Base-by-base conservation (phyloP, 2,329 filamentous ascomycete genomes). In the Penicillium capsulatum region DNA sequence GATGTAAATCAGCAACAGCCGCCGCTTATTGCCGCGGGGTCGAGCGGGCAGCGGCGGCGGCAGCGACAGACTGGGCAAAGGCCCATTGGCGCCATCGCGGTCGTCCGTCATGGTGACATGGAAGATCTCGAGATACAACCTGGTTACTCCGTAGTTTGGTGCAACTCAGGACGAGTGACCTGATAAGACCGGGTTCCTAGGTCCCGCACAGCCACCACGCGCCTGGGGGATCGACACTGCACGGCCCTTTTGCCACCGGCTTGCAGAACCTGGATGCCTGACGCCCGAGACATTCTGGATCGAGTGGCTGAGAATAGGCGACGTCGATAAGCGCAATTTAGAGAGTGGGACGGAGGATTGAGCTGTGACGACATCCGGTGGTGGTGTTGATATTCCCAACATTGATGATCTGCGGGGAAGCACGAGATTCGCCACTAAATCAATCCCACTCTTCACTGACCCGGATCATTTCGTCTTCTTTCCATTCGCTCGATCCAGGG, bases 1-100 rank as follows among this genome's bases (percentile, higher is more conserved):
- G 40, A 95, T 81, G 60, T 89, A 95, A 37, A 95, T 71, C 15
- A 94, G 61, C 1, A 96, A 74, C 16, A 96, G 71, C 17, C 72
- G 75, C 34, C 79, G 68, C 34, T 53, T 57, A 15, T 40, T 28
- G 19, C 19, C 19, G 19, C 26, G 10, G 26, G 26, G 26, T 14
- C 26, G 26, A n/a, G 26, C 6, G 9, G 10, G 26, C 13, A 28
- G n/a, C n/a, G 26, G 13, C 11, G 26, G 29, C 3, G 29, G 29
- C 29, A 31, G 16, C 16, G 29, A 31, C 29, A 31, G 29, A 17
- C 29, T 31, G 16, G 29, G 8, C 16, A 13, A 14, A 6, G 29
- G 16, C 9, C 29, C 13, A 31, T 31, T 15, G n/a, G 2, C 29
- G 11, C 16, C 4, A 11, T 31, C 15, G 11, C 26, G 26, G 26